These are phyloP conservation scores for Pseudozyma sp. DNA, from an alignment of 1,284 basidiomycete genomes.

Conservation along the genomic window DNA sequence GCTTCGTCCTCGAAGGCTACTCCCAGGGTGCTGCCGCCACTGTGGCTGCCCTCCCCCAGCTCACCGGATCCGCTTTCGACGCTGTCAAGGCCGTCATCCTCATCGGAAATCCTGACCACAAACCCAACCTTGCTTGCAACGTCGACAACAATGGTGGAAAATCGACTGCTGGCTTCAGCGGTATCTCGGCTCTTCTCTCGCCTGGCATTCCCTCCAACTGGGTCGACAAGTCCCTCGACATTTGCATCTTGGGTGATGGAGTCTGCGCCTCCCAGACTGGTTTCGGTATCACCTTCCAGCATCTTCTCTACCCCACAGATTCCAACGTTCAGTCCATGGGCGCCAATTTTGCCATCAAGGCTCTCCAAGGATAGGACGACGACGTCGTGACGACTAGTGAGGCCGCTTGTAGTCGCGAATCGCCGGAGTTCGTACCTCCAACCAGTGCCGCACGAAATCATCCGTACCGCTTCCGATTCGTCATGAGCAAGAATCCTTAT, in stretches of 20 bases:
- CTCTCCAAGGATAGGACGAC: slow-evolving; percentile 13
- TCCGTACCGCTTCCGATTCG: too few relatives aligned
- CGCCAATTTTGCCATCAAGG: slow-evolving; percentile 44
- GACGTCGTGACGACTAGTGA: too few relatives aligned
- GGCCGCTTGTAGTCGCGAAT: too few relatives aligned
- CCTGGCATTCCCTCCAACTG: slow-evolving; percentile 50
- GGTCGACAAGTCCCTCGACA: slow-evolving; percentile 62
- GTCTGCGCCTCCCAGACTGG: slow-evolving; percentile 58
- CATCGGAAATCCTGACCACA: slow-evolving; percentile 65
- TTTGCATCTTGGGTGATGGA: slow-evolving; percentile 63
- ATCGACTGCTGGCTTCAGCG: slow-evolving; percentile 46
- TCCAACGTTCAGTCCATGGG: slow-evolving; percentile 48
- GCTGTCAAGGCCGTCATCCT: slow-evolving; percentile 66
- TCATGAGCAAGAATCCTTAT: too few relatives aligned
- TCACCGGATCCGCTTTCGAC: slow-evolving; percentile 44
- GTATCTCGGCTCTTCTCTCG: slow-evolving; percentile 17
- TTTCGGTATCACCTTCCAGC: slow-evolving; percentile 53
- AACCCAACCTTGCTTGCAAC: slow-evolving; percentile 61
- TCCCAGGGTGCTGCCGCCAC: slow-evolving; percentile 65
- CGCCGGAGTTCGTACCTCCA: too few relatives aligned
- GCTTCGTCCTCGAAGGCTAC: slow-evolving; percentile 50
- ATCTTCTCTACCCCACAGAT: slow-evolving; percentile 52
- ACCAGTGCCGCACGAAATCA: too few relatives aligned
- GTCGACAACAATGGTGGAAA: slow-evolving; percentile 59
- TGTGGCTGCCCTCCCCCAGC: slow-evolving; percentile 50